A percentile compares a stretch with the other conserved stretches of the same genome.
Evolutionary conservation across 108 stramenopile species (phyloP).

Genomic region (Cylindrotheca fusiformis): DNA sequence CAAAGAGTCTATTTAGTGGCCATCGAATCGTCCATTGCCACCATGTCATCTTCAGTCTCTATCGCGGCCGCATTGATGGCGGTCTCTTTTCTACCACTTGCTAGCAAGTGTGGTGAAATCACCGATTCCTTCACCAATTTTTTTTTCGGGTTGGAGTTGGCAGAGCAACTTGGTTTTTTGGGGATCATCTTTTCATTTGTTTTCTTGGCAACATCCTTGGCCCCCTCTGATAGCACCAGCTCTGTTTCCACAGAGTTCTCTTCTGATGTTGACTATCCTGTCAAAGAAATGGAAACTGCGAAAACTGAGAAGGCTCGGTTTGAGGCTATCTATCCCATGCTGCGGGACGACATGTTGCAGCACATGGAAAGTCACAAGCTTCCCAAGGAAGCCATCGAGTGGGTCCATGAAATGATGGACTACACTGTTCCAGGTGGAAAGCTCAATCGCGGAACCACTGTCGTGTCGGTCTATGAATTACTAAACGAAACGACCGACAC

Average conservation of each 20-base stretch:
- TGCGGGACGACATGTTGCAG: conserved; percentile 52
- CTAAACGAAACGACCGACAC: conserved; percentile 33
- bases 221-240: background rate
- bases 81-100: background rate
- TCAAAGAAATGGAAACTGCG: conserved; percentile 19
- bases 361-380: conserved; percentile 62
- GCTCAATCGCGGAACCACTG: conserved; percentile 89
- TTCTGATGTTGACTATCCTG: conserved; percentile 17
- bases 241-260: background rate
- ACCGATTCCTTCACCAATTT: background rate
- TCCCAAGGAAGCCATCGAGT: conserved; percentile 41
- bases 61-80: background rate
- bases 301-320: conserved; percentile 46
- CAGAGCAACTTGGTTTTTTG: conserved; percentile 1
- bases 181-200: background rate
- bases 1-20: no score
- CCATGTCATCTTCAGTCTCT: background rate
- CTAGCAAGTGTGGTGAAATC: background rate
- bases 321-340: conserved; percentile 51
- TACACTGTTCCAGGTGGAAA: conserved; percentile 96
- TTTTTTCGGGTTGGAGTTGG: background rate
- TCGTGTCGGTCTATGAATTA: conserved; percentile 41
- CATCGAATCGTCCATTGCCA: background rate
- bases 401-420: conserved; percentile 73
- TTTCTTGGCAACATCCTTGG: background rate